Evolutionary conservation across 345 rosid genomes (phyloP), one percentile per base, ranked within the genome.

Genomic region (Abelmoschus esculentus): DNA sequence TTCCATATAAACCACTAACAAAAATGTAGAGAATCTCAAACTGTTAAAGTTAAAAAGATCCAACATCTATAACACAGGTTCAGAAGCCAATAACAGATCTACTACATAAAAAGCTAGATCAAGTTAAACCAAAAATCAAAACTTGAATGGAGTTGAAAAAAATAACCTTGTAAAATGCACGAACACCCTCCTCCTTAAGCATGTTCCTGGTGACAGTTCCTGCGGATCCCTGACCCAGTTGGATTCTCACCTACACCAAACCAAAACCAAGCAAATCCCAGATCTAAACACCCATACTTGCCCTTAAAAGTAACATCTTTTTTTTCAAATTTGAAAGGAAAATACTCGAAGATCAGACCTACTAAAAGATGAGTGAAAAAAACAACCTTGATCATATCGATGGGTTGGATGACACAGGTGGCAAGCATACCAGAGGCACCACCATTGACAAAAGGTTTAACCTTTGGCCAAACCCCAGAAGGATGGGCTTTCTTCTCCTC

Each of bases 381-480:
- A 34, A 34, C 38, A 34, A 34, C 59, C 36, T 55, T 56, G 61
- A 56, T 4, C 61, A 56, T 26, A 26, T 56, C 61, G 61, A 56
- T 56, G 7, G 61, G 61, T 56, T 56, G 61, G 32, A 56, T 56
- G 61, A 56, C 61, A 56, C 61, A 56, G 7, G 61, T 56, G 11
- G 61, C 61, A 22, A 56, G 61, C 61, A 56, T 56, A 26, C 61
- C 61, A 10, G 61, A 56, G 15, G 61, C 61, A 12, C 61, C 61
- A 11, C 61, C 61, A 56, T 56, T 56, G 61, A 56, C 61, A 56
- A 56, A 56, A 56, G 61, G 61, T 12, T 56, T 56, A 26, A 56
- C 32, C 61, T 26, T 56, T 9, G 61, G 34, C 61, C 61, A 56
- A 56, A 56, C 61, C 15, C 61, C 61, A 26, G 61, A 12, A 56